These are phyloP conservation scores for Talaromyces albobiverticillius DNA, from an alignment of 2,329 filamentous ascomycete species.

Conservation along the genomic window DNA sequence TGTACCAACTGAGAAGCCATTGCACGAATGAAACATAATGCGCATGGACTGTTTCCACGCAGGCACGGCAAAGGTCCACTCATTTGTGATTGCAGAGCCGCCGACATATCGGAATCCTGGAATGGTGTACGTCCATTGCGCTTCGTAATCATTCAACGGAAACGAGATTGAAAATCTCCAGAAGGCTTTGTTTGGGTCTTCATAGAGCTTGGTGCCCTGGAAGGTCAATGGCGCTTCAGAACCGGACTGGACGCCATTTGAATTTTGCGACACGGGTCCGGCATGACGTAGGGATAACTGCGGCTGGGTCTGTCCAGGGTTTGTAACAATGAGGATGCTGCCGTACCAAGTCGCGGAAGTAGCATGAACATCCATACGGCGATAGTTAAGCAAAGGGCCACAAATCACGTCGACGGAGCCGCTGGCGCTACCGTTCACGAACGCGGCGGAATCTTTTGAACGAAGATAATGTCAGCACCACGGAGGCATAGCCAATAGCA, in stretches of 20 bases:
- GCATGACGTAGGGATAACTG: constrained; percentile 52
- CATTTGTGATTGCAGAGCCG: constrained; percentile 52
- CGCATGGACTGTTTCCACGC: constrained; percentile 63
- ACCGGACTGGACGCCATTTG: constrained; percentile 20
- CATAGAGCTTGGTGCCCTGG: constrained; percentile 57
- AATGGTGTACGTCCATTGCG: constrained; percentile 75
- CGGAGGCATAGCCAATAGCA: no score
- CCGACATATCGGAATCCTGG: constrained; percentile 62
- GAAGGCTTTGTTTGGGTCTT: constrained; percentile 58
- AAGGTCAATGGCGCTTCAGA: constrained; percentile 24
- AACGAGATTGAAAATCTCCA: constrained; percentile 58
- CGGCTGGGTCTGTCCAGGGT: constrained; percentile 63
- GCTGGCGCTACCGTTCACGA: constrained; percentile 3
- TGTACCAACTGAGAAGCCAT: constrained; percentile 65
- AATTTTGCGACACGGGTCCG: constrained; percentile 26
- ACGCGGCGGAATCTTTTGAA: not conserved
- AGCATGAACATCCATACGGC: constrained; percentile 41
- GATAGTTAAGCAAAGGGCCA: constrained; percentile 49
- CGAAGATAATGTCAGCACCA: not conserved
- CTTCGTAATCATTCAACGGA: constrained; percentile 69
- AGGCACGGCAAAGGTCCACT: constrained; percentile 55
- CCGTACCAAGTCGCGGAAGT: constrained; percentile 64
- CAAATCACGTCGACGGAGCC: constrained; percentile 41
- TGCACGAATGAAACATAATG: constrained; percentile 68
- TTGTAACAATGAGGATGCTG: constrained; percentile 79